Percentiles rank a stretch among this genome's conserved stretches.
Evolutionary conservation across 345 rosid genomes (phyloP).

Genomic region (Bretschneidera sinensis): DNA sequence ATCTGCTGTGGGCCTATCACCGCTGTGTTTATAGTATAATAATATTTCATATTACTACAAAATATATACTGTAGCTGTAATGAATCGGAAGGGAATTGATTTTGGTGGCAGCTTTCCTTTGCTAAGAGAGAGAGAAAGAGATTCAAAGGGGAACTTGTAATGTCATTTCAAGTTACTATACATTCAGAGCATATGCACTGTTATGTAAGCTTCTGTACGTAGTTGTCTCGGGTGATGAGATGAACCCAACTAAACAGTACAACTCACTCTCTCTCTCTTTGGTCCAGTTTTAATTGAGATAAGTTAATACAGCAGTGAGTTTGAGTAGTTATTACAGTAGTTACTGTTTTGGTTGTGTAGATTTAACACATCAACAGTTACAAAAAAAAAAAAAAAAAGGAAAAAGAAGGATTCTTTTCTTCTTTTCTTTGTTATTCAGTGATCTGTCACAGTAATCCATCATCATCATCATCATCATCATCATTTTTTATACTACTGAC

Average conservation of each 20-base stretch:
- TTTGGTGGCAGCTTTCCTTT: constrained; percentile 35
- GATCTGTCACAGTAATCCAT: neutral
- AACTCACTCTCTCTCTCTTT: neutral
- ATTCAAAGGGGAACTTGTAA: constrained; percentile 16
- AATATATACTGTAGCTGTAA: too few relatives aligned
- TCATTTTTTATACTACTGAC: neutral
- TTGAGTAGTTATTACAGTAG: neutral
- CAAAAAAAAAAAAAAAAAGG: too few relatives aligned
- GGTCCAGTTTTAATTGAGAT: neutral
- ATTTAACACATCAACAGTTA: neutral
- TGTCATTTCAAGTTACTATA: constrained; percentile 37
- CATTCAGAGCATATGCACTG: constrained; percentile 20
- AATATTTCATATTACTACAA: too few relatives aligned
- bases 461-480: too few relatives aligned
- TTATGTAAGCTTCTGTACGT: constrained; percentile 7
- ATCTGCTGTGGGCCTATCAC: too few relatives aligned
- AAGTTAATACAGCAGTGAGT: neutral
- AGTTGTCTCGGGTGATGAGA: constrained; percentile 8
- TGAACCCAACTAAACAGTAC: neutral
- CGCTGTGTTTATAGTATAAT: too few relatives aligned
- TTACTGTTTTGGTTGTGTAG: neutral
- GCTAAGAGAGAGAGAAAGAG: constrained; percentile 1
- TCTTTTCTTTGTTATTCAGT: neutral
- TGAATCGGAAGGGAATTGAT: constrained; percentile 25
- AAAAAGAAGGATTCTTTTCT: neutral